phyloP scores from a whole-genome alignment of 352 stramenopile genomes.

The Phytophthora pinifolia region DNA sequence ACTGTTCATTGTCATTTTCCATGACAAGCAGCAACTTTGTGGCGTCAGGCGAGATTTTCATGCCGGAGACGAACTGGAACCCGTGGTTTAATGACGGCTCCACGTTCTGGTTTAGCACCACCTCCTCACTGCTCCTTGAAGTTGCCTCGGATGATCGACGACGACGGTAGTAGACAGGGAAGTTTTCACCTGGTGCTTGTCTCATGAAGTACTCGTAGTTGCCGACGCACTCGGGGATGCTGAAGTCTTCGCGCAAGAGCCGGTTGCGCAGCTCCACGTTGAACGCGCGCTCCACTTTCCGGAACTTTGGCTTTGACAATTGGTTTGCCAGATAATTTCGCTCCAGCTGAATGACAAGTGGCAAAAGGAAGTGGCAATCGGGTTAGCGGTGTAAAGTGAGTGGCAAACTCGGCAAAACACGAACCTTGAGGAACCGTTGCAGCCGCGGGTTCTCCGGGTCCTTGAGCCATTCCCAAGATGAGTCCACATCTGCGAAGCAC shows the following conservation, averaged over 20 bases:
- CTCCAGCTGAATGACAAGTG: constrained; percentile 38
- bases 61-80: constrained; percentile 68
- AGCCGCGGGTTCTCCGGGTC: constrained; percentile 43
- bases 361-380: neutral
- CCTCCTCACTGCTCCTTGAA: constrained; percentile 38
- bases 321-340: constrained; percentile 51
- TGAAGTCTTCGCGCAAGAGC: constrained; percentile 58
- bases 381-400: too few species aligned
- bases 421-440: constrained; percentile 64
- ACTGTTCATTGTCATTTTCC: constrained; percentile 74
- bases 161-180: constrained; percentile 75
- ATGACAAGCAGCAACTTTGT: constrained; percentile 61
- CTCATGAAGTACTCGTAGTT: constrained; percentile 76
- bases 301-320: constrained; percentile 56
- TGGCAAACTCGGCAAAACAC: neutral
- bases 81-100: constrained; percentile 52
- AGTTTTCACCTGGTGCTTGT: constrained; percentile 65
- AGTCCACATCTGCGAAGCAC: constrained; percentile 18
- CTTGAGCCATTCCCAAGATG: constrained; percentile 56
- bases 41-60: constrained; percentile 80
- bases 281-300: constrained; percentile 56
- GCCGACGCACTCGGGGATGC: constrained; percentile 77
- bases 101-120: constrained; percentile 79
- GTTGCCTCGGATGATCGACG: constrained; percentile 20
- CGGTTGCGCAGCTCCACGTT: constrained; percentile 70